Conservation (phyloP, 225 moss, liverwort and hornwort genomes). For the Ulota crispa region DNA sequence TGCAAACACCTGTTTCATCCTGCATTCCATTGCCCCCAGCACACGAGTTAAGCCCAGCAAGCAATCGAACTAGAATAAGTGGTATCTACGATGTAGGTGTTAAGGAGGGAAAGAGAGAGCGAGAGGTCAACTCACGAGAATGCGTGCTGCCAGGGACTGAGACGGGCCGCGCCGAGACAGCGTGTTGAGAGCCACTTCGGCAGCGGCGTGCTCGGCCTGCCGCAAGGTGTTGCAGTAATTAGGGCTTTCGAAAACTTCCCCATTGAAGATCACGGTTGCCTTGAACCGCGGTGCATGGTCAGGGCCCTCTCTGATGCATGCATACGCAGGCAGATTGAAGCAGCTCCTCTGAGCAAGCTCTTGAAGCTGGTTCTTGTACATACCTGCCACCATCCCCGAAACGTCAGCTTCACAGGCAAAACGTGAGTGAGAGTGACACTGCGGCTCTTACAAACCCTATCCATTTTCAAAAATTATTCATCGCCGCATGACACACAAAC, state of each 20-base stretch:
- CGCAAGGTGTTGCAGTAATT: slow-evolving; percentile 99
- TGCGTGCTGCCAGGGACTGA: slow-evolving; percentile 92
- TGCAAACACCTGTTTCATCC: slow-evolving; percentile 99
- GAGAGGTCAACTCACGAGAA: slow-evolving; percentile 61
- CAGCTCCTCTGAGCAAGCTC: slow-evolving; percentile 99
- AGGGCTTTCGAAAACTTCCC: slow-evolving; percentile 99
- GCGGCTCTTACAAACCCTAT: slow-evolving; percentile 31
- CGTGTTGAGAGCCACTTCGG: slow-evolving; percentile 96
- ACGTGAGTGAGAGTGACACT: not conserved
- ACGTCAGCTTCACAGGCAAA: slow-evolving; percentile 24
- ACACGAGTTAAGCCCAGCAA: not conserved
- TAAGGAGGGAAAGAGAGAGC: not conserved
- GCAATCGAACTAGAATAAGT: not conserved
- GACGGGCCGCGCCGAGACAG: slow-evolving; percentile 94
- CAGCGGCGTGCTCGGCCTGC: slow-evolving; percentile 98
- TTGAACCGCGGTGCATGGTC: slow-evolving; percentile 99
- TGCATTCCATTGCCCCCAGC: slow-evolving; percentile 38
- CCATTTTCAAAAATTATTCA: slow-evolving; percentile 23
- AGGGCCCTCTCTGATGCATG: slow-evolving; percentile 99
- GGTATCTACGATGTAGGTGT: not conserved
- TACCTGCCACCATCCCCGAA: slow-evolving; percentile 62
- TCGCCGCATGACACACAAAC: not conserved
- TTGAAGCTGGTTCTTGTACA: slow-evolving; percentile 99
- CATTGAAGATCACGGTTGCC: slow-evolving; percentile 99
- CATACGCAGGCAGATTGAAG: slow-evolving; percentile 99